Percentiles rank a stretch among this genome's conserved stretches.
Conservation (phyloP, 805 yeast species). For the Hanseniaspora lachancei region DNA sequence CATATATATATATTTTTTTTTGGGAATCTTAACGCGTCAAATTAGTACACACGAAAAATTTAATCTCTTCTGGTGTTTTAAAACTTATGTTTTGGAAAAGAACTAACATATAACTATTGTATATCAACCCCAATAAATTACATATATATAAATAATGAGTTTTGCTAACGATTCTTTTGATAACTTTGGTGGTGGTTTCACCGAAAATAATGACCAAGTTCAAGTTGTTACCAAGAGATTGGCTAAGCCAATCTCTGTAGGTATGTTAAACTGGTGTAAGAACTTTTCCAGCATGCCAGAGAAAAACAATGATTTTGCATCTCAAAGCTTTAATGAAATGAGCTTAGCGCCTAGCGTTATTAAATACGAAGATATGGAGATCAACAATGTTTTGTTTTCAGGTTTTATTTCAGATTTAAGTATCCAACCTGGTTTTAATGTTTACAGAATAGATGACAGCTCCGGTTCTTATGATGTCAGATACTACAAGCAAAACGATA, state of each 20-base stretch:
- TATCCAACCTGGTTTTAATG: constrained; percentile 9
- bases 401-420: constrained; percentile 8
- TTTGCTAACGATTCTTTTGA: constrained; percentile 8
- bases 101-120: not conserved
- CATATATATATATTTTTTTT: too few species aligned
- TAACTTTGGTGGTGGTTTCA: constrained; percentile 6
- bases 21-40: too few species aligned
- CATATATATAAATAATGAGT: not conserved
- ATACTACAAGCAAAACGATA: constrained; percentile 3
- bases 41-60: not conserved
- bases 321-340: constrained; percentile 5
- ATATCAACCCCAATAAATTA: not conserved
- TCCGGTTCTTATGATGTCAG: constrained; percentile 12
- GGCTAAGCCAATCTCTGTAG: constrained; percentile 6
- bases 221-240: constrained; percentile 11
- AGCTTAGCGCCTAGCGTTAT: not conserved
- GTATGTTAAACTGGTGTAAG: constrained; percentile 12
- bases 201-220: not conserved
- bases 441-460: constrained; percentile 11
- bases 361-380: constrained; percentile 11
- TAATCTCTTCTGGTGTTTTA: not conserved
- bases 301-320: not conserved
- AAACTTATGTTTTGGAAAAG: too few species aligned
- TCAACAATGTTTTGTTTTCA: constrained; percentile 7
- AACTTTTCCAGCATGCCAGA: not conserved